Evolutionary conservation across 2,329 filamentous ascomycete genomes (phyloP), one percentile per base, ranked within the genome.

Genomic region (Diaporthe citri): DNA sequence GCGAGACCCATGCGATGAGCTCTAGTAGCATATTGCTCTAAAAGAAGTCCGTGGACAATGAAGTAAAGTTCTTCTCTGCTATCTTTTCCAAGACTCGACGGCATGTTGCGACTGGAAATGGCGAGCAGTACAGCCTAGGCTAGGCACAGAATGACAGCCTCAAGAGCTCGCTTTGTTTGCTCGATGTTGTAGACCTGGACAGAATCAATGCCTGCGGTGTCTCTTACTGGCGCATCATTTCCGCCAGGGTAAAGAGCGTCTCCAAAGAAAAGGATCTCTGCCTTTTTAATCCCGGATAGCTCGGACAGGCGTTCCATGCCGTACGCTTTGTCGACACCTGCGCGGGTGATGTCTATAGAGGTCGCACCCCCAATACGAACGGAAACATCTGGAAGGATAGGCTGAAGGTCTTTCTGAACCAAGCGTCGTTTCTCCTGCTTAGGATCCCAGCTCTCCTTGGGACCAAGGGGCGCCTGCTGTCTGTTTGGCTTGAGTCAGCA

Each of bases 321-420:
- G 70, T 80, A 81, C 13, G 78, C 83, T 79, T 85, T 85, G 76
- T 85, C 82, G 43, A 85, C 83, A 36, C 83, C 84, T 75, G 82
- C 79, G 55, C 80, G 79, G 4, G 84, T 85, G 46, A 85, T 82
- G 73, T 85, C 84, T 59, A 85, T 85, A 0, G 82, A 83, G 28
- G 83, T 85, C 5, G 84, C 80, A 10, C 84, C 84, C 55, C 84
- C 84, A 82, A 85, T 84, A 76, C 84, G 84, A 73, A 85, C 83
- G 2, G 83, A 84, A 13, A 85, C 76, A 8, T 80, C 81, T 0
- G 83, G 83, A n/a, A 85, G 78, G 10, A 83, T 80, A 43, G 72
- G 78, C 25, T 78, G 78, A 56, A 85, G 76, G 73, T 85, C 84
- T 6, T 78, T 78, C 77, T 84, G 83, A 39, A 85, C 84, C 46